phyloP scores from a whole-genome alignment of 768 basidiomycete genomes.

The Mycena belliarum region DNA sequence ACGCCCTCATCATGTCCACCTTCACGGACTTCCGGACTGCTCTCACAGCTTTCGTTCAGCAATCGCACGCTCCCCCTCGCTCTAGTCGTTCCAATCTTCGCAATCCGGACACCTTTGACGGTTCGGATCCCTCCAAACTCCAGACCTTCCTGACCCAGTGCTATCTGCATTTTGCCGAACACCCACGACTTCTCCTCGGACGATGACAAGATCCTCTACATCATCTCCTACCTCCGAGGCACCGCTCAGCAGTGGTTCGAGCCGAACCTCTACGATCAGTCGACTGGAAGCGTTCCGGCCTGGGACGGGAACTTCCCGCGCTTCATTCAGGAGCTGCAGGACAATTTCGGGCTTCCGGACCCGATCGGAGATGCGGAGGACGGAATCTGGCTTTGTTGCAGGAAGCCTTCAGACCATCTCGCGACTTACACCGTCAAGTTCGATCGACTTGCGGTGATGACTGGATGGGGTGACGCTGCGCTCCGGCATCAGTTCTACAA shows the following conservation, averaged over 20 bases:
- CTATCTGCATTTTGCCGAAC: too few relatives aligned
- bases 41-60: too few relatives aligned
- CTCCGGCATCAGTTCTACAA: constrained; percentile 19
- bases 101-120: too few relatives aligned
- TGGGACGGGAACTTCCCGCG: background rate
- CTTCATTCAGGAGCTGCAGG: background rate
- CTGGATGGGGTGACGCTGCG: constrained; percentile 7
- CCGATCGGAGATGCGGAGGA: constrained; percentile 3
- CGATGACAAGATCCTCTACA: background rate
- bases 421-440: constrained; percentile 18
- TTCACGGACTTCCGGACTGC: too few relatives aligned
- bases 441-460: constrained; percentile 5
- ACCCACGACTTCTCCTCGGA: too few relatives aligned
- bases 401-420: background rate
- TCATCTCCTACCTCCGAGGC: background rate
- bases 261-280: background rate
- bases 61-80: too few relatives aligned
- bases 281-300: background rate
- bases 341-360: background rate
- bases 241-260: constrained; percentile 1
- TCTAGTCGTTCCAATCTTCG: too few relatives aligned
- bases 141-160: too few relatives aligned
- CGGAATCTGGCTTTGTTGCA: background rate
- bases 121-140: too few relatives aligned
- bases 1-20: too few relatives aligned